Conservation (phyloP, 768 basidiomycete genomes). For the Leucosporidium creatinivorum region DNA sequence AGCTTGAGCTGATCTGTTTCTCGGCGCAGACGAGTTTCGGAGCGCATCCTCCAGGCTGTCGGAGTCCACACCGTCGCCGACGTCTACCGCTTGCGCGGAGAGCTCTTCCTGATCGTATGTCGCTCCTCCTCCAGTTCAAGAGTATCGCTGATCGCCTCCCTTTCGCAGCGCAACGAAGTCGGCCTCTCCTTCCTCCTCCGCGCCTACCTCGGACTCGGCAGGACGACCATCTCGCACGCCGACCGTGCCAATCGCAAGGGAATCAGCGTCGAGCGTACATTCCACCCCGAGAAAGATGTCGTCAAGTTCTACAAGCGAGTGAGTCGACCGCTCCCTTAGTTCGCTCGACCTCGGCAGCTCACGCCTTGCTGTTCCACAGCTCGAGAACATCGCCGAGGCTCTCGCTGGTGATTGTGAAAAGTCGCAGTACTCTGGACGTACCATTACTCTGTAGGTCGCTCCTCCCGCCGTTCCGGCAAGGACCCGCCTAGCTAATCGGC, state of each 20-base stretch:
- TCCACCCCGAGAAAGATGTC: neutral
- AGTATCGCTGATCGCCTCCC: neutral
- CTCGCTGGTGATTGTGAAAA: slow-evolving; percentile 70
- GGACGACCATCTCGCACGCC: slow-evolving; percentile 68
- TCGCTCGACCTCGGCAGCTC: slow-evolving; percentile 43
- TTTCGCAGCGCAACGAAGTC: slow-evolving; percentile 58
- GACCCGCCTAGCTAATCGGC: too few species aligned
- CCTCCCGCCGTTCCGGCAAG: too few species aligned
- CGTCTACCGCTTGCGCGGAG: slow-evolving; percentile 66
- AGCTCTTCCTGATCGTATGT: slow-evolving; percentile 61
- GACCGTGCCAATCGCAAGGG: slow-evolving; percentile 79
- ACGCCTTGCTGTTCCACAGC: slow-evolving; percentile 47
- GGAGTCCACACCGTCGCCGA: slow-evolving; percentile 93
- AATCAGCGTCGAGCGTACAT: slow-evolving; percentile 66
- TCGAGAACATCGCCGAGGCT: slow-evolving; percentile 72
- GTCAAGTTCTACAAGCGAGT: slow-evolving; percentile 12
- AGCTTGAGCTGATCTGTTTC: slow-evolving; percentile 44
- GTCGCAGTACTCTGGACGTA: slow-evolving; percentile 78
- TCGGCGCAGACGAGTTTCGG: slow-evolving; percentile 87
- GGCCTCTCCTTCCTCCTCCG: slow-evolving; percentile 67
- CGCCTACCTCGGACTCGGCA: slow-evolving; percentile 77
- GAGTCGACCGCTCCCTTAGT: neutral
- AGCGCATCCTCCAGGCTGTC: slow-evolving; percentile 74
- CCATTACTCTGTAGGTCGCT: slow-evolving; percentile 56
- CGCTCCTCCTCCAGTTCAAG: neutral